Percentiles rank a stretch among this genome's conserved stretches.
phyloP scores from a whole-genome alignment of 176 grass and related monocot species.

The Olyra latifolia region DNA sequence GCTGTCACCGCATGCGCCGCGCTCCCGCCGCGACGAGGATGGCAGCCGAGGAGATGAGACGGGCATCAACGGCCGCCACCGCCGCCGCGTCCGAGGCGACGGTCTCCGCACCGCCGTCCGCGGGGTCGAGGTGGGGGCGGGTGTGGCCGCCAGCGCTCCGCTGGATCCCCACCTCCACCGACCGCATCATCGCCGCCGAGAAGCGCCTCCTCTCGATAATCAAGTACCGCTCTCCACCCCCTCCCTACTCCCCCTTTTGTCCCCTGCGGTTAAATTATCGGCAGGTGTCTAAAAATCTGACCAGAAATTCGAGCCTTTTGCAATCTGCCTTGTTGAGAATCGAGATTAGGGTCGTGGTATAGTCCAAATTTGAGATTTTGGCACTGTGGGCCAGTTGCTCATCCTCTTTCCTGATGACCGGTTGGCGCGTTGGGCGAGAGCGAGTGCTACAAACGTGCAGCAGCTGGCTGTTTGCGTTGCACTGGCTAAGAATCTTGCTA shows the following conservation, averaged over 20 bases:
- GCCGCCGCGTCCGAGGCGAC: conserved; percentile 21
- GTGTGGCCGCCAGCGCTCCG: conserved; percentile 68
- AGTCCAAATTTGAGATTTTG: not conserved
- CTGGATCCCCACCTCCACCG: conserved; percentile 97
- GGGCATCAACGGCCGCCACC: conserved; percentile 35
- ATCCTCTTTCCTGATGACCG: not conserved
- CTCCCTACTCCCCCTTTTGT: not conserved
- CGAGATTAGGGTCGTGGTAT: not conserved
- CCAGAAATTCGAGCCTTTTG: not conserved
- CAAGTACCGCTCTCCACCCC: conserved; percentile 43
- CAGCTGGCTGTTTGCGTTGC: not conserved
- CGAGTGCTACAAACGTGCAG: not conserved
- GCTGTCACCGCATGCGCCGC: conserved; percentile 21
- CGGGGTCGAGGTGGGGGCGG: conserved; percentile 49
- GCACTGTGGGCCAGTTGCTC: not conserved
- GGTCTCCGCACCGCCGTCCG: conserved; percentile 6
- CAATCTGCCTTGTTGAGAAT: not conserved
- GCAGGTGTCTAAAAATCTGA: too few relatives aligned
- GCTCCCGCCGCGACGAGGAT: conserved; percentile 21
- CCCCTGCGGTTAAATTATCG: not conserved
- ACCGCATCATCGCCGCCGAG: conserved; percentile 91
- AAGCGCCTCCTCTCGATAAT: conserved; percentile 81
- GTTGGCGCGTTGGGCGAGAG: not conserved
- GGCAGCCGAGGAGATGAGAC: conserved; percentile 54
- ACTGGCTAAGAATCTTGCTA: not conserved